A percentile compares a stretch with the other conserved stretches of the same genome.
Conservation (phyloP, 495 filamentous ascomycete genomes). For the Penicillium desertorum region DNA sequence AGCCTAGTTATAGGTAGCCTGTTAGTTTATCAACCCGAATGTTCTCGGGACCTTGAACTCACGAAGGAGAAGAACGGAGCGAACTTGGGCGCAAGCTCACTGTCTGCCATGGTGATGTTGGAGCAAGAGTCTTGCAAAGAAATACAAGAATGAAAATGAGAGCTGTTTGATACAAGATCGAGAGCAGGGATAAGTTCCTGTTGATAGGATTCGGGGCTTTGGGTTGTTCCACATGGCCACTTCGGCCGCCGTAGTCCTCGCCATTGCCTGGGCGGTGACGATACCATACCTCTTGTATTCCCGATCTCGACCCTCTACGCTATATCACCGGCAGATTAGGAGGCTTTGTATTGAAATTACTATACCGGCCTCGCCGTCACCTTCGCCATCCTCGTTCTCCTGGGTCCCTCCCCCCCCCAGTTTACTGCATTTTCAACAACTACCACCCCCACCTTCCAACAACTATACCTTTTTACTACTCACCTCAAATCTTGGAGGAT, state of each 20-base stretch:
- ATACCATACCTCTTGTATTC: conserved; percentile 19
- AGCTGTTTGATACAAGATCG: conserved; percentile 6
- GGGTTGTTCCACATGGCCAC: conserved; percentile 24
- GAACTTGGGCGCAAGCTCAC: conserved; percentile 77
- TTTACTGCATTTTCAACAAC: conserved; percentile 29
- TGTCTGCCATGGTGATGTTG: conserved; percentile 59
- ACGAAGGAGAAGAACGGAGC: conserved; percentile 98
- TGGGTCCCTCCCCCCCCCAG: conserved; percentile 19
- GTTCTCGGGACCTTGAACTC: conserved; percentile 36
- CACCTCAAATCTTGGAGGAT: conserved; percentile 32
- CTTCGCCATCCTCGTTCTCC: conserved; percentile 24
- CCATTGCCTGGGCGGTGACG: conserved; percentile 20
- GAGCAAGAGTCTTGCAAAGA: not conserved
- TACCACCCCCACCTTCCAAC: conserved; percentile 14
- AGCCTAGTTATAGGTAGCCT: conserved; percentile 51
- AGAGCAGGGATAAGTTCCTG: conserved; percentile 10
- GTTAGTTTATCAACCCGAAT: conserved; percentile 36
- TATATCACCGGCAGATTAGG: not conserved
- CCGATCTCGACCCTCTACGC: too few relatives aligned
- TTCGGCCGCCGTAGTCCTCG: conserved; percentile 28
- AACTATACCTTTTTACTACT: conserved; percentile 14
- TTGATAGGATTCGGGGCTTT: conserved; percentile 13
- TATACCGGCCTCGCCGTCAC: conserved; percentile 29
- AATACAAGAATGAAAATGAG: conserved; percentile 3
- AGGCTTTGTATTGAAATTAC: conserved; percentile 21